Percentiles rank a stretch among this genome's conserved stretches.
These are phyloP conservation scores for Cladosporium sp. DNA, from an alignment of 2,329 filamentous ascomycete species.

Conservation along the genomic window DNA sequence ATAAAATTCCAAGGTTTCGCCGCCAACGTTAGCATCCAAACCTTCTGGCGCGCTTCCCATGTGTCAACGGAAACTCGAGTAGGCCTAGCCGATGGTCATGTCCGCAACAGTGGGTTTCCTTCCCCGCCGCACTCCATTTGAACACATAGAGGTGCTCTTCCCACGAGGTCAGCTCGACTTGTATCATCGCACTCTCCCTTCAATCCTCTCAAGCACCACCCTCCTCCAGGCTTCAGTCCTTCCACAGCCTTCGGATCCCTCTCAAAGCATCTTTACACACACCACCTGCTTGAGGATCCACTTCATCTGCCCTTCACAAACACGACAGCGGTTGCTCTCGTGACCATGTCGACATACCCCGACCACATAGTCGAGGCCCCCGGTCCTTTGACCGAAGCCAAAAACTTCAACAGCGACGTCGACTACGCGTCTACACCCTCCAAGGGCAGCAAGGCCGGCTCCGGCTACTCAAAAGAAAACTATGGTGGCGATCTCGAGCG, in stretches of 20 bases:
- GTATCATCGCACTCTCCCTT: background rate
- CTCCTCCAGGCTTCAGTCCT: background rate
- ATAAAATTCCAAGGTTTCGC: constrained; percentile 10
- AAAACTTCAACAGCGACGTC: constrained; percentile 5
- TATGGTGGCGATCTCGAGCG: constrained; percentile 22
- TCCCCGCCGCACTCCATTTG: constrained; percentile 11
- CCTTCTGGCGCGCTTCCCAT: background rate
- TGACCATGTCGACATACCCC: constrained; percentile 9
- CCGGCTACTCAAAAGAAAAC: constrained; percentile 7
- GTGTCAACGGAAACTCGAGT: constrained; percentile 10
- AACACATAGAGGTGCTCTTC: background rate
- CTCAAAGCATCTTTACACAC: background rate
- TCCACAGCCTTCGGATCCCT: background rate
- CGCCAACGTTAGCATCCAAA: background rate
- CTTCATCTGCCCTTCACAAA: background rate
- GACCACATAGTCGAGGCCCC: constrained; percentile 10
- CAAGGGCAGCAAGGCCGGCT: constrained; percentile 7
- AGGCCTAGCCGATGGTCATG: constrained; percentile 6
- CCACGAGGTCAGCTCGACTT: background rate
- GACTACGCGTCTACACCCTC: constrained; percentile 8
- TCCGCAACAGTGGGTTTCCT: constrained; percentile 1
- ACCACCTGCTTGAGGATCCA: background rate
- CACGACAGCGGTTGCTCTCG: background rate
- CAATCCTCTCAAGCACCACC: background rate
- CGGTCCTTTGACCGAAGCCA: constrained; percentile 11